These are phyloP conservation scores for Epithele typhae DNA, from an alignment of 768 basidiomycete species.

Conservation along the genomic window DNA sequence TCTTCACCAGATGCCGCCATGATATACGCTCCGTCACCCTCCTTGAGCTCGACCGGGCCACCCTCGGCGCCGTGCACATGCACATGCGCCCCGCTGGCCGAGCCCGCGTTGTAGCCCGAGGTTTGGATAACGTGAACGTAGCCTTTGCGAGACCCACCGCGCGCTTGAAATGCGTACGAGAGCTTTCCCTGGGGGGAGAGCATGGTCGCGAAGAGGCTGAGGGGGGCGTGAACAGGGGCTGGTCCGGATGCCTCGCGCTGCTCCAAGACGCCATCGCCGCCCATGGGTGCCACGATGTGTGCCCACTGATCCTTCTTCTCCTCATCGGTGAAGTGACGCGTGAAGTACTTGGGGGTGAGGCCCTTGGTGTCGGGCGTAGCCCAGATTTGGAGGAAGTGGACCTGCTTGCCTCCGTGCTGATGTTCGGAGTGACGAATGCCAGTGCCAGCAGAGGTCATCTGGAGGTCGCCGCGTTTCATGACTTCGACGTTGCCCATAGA, in stretches of 20 bases:
- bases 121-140: conserved; percentile 88
- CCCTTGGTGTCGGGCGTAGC: conserved; percentile 40
- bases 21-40: conserved; percentile 88
- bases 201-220: conserved; percentile 74
- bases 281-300: conserved; percentile 72
- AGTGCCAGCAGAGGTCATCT: conserved; percentile 89
- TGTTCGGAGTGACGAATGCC: conserved; percentile 85
- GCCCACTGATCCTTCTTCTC: conserved; percentile 75
- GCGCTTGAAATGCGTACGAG: conserved; percentile 40
- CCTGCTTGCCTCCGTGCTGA: conserved; percentile 42
- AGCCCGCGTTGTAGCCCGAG: conserved; percentile 67
- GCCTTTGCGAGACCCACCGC: conserved; percentile 43
- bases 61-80: conserved; percentile 40
- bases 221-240: conserved; percentile 68
- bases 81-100: conserved; percentile 54
- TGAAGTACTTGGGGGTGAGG: conserved; percentile 80
- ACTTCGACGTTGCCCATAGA: conserved; percentile 90
- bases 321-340: conserved; percentile 77
- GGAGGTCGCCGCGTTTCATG: conserved; percentile 83
- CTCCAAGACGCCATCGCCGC: conserved; percentile 48
- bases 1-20: conserved; percentile 40
- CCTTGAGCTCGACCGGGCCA: conserved; percentile 53
- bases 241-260: conserved; percentile 72
- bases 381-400: conserved; percentile 74
- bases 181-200: conserved; percentile 55